A percentile compares a stretch with the other conserved stretches of the same genome.
Conservation (phyloP, 257 asterid genomes). For the Solanum arcanum region DNA sequence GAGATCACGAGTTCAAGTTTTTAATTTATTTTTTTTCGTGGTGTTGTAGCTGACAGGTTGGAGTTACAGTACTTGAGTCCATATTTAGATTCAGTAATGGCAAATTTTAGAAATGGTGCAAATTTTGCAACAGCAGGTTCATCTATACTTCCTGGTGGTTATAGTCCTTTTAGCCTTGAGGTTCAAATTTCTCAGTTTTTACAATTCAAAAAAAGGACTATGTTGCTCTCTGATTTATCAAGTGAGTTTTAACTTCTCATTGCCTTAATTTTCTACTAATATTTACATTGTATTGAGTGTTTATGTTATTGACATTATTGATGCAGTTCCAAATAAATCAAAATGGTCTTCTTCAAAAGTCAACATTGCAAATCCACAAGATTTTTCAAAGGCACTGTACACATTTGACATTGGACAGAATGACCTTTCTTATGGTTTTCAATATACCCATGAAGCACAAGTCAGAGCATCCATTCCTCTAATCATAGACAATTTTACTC, state of each 20-base stretch:
- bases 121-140: conserved; percentile 32
- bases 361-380: conserved; percentile 11
- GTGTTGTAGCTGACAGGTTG: conserved; percentile 17
- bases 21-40: background rate
- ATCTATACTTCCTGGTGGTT: conserved; percentile 24
- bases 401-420: conserved; percentile 43
- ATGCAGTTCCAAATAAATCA: background rate
- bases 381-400: conserved; percentile 23
- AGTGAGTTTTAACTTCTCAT: background rate
- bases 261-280: background rate
- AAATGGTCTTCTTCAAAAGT: conserved; percentile 2
- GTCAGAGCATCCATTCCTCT: conserved; percentile 19
- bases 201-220: conserved; percentile 26
- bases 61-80: conserved; percentile 13
- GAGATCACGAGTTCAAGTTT: background rate
- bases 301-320: background rate
- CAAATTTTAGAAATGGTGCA: conserved; percentile 21
- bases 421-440: conserved; percentile 24
- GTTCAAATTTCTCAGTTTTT: conserved; percentile 30
- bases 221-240: background rate
- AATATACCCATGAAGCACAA: conserved; percentile 12
- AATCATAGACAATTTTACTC: conserved; percentile 10
- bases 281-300: background rate
- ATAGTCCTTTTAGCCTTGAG: conserved; percentile 28
- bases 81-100: conserved; percentile 22